Evolutionary conservation across 139 green algal genomes (phyloP).

Genomic region (Chlamydomonas eustigma): DNA sequence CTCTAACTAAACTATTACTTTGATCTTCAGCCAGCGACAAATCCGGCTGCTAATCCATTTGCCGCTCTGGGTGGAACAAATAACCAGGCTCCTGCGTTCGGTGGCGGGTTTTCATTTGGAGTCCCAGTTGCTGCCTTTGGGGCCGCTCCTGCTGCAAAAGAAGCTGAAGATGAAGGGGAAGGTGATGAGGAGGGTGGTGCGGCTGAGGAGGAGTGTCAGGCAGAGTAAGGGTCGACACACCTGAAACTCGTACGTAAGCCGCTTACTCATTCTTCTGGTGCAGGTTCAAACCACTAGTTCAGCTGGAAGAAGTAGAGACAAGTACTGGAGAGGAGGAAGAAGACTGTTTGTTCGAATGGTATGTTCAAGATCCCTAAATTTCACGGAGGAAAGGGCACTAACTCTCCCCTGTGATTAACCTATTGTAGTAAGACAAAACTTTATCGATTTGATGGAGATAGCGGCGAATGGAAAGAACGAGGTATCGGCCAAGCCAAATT

Average conservation of each 20-base stretch:
- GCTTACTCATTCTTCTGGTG: conserved; percentile 81
- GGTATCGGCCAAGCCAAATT: conserved; percentile 86
- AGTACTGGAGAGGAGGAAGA: conserved; percentile 94
- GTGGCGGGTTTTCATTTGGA: conserved; percentile 62
- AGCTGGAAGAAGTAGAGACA: conserved; percentile 93
- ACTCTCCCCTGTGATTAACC: not conserved
- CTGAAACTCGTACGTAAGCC: conserved; percentile 90
- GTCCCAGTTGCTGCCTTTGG: conserved; percentile 55
- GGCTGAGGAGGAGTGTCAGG: conserved; percentile 86
- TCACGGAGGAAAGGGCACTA: not conserved
- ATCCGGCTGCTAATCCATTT: conserved; percentile 31
- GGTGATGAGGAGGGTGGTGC: conserved; percentile 58
- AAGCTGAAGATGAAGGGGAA: conserved; percentile 31
- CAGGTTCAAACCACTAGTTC: conserved; percentile 90
- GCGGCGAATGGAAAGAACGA: conserved; percentile 97
- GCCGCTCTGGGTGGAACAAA: conserved; percentile 46
- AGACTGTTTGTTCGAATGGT: conserved; percentile 81
- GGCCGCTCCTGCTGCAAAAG: conserved; percentile 19
- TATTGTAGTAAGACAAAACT: conserved; percentile 93
- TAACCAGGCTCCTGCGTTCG: conserved; percentile 15
- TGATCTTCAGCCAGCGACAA: not conserved
- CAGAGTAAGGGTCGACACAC: conserved; percentile 70
- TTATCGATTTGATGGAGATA: conserved; percentile 90
- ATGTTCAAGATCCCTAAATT: conserved; percentile 36
- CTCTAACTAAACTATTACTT: no score